phyloP scores from a whole-genome alignment of 2,329 filamentous ascomycete species.

The Diaporthe ampelina region DNA sequence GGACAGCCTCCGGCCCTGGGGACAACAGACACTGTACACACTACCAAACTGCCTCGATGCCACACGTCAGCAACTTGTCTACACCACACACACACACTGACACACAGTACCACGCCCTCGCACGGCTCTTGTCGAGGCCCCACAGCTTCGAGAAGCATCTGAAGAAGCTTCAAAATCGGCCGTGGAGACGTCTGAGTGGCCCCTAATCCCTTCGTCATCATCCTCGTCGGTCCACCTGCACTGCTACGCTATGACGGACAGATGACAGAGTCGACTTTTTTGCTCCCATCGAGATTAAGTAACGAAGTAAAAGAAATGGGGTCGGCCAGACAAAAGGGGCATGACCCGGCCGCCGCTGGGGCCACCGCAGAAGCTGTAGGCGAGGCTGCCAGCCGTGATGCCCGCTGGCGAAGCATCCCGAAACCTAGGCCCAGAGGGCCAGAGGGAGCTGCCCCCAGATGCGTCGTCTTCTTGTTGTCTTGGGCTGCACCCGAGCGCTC shows the following conservation, averaged over 20 bases:
- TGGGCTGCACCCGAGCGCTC: conserved; percentile 1
- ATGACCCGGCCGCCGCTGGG: conserved; percentile 12
- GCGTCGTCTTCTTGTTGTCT: not conserved
- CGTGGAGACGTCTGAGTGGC: conserved; percentile 24
- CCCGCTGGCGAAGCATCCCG: not conserved
- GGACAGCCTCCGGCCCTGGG: conserved; percentile 20
- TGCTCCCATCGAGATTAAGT: conserved; percentile 9
- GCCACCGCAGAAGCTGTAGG: conserved; percentile 1
- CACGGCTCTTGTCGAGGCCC: conserved; percentile 20
- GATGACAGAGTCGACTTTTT: not conserved
- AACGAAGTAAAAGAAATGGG: conserved; percentile 26
- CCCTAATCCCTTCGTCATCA: conserved; percentile 27
- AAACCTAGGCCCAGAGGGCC: not conserved
- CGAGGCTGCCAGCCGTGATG: conserved; percentile 12
- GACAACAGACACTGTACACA: not conserved
- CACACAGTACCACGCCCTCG: too few relatives aligned
- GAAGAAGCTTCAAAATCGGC: conserved; percentile 14
- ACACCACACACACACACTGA: too few relatives aligned
- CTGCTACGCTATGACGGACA: conserved; percentile 27
- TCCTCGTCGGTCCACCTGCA: conserved; percentile 32
- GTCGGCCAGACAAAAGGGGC: conserved; percentile 17
- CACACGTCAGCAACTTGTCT: not conserved
- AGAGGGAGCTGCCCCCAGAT: not conserved
- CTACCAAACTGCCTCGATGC: not conserved
- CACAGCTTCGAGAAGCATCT: conserved; percentile 17